Evolutionary conservation across 345 rosid genomes (phyloP), one percentile per base, ranked within the genome.

Genomic region (Excoecaria cochinchinensis): DNA sequence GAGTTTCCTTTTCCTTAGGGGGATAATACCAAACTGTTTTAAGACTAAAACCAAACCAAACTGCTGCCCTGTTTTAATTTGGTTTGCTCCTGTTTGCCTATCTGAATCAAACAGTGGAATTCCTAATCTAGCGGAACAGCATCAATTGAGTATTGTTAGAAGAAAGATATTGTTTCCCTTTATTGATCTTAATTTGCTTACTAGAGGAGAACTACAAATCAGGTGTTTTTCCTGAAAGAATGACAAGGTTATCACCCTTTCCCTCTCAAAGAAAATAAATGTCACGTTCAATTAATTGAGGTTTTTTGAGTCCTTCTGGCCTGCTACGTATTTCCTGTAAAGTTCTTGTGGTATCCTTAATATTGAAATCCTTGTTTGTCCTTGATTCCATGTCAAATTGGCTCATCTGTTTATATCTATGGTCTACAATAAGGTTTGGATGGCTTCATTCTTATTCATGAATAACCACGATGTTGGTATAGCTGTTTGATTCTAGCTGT

Each of bases 11-110:
- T 42, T 44, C 10, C 10, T 6, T 5, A 1, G 9, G 7, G 48
- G 48, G 48, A 44, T 44, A 10, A 10, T 6, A 44, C 48, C 48
- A 62, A n/a, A n/a, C n/a, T n/a, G n/a, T n/a, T n/a, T n/a, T n/a
- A n/a, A n/a, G n/a, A n/a, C n/a, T n/a, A n/a, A n/a, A n/a, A 44
- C 48, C 48, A 62, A 36, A 62, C 67, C 40, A 14, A 62, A 62
- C 17, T 0, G 25, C 60, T 5, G 14, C 36, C 1, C 39, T 22
- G 31, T 10, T 31, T 22, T 22, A 60, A 60, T 24, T 60, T 13
- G 65, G 17, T 60, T 60, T 14, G n/a, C 4, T 38, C 44, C 21
- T 63, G 9, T 63, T 63, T 38, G 48, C 19, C 8, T 31, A 39
- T 62, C 67, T 47, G 24, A 19, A 46, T 15, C 38, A 67, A 46